Evolutionary conservation across 2,329 filamentous ascomycete species (phyloP), one percentile per base, ranked within the genome.

Genomic region (Fusarium falciforme): DNA sequence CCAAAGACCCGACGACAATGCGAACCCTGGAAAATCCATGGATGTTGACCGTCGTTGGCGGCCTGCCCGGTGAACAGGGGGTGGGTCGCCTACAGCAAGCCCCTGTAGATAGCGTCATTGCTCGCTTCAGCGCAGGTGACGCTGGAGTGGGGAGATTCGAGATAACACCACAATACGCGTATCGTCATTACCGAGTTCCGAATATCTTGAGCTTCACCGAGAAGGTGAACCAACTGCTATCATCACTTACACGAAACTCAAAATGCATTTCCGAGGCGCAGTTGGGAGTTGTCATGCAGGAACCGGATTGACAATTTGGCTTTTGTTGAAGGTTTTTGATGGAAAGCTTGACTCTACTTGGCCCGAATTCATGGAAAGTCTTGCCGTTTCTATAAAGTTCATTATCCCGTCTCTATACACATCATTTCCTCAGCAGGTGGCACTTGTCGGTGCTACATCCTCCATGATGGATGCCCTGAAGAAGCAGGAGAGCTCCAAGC

Each of bases 41-140:
- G 44, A 54, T 67, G 62, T 71, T 73, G 67, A 71, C 66, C 47
- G 22, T 22, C 22, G 66, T 62, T 20, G 63, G 55, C 17, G 55
- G 55, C 69, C 72, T 73, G 66, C 57, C 64, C 69, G 63, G 72
- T 60, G 72, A 73, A 67, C 61, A 68, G 55, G 61, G 72, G 49
- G 72, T 74, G 71, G 72, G 72, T 72, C 72, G 31, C 64, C 71
- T 74, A 66, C 63, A 66, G 68, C 63, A 58, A 61, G 47, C 52
- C 57, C 49, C 64, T 61, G 49, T 60, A 74, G 63, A 73, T 74
- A 75, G 72, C 72, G 72, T 74, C 72, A 75, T 73, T 64, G 36
- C 25, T 61, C 27, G 42, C 49, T 62, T 73, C 70, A 75, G 17
- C 27, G 49, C 27, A 54, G 72, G 72, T 74, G 69, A 75, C 69